phyloP scores from a whole-genome alignment of 306 rosid species.

The Prunus persica region DNA sequence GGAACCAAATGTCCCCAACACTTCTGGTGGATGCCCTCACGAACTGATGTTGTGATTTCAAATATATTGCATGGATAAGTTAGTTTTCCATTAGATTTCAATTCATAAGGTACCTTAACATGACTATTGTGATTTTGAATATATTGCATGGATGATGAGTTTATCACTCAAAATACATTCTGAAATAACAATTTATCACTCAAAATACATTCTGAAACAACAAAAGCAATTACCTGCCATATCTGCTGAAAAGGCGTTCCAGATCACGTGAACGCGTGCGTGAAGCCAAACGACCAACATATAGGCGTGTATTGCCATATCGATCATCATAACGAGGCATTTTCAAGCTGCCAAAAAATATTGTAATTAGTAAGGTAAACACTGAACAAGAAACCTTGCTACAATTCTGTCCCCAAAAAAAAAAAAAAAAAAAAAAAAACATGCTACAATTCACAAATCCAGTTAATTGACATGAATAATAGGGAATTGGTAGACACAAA shows the following conservation, averaged over 20 bases:
- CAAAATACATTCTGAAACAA: not conserved
- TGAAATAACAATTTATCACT: not conserved
- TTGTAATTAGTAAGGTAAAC: not conserved
- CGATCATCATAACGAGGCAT: slow-evolving; percentile 87
- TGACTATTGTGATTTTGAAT: not conserved
- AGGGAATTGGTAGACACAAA: not conserved
- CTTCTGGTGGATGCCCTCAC: slow-evolving; percentile 30
- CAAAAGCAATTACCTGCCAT: slow-evolving; percentile 52
- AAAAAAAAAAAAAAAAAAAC: not conserved
- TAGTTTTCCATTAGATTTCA: not conserved
- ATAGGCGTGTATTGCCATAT: slow-evolving; percentile 63
- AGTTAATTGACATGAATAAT: not conserved
- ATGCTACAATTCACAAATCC: not conserved
- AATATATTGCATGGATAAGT: not conserved
- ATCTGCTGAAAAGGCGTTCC: slow-evolving; percentile 61
- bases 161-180: not conserved
- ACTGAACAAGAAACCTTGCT: not conserved
- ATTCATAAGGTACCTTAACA: not conserved
- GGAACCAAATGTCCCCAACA: slow-evolving; percentile 32
- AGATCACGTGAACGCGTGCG: slow-evolving; percentile 72
- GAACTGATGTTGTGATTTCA: not conserved
- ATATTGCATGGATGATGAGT: not conserved
- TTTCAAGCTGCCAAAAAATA: slow-evolving; percentile 20
- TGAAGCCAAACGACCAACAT: slow-evolving; percentile 69
- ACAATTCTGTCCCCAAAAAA: not conserved